Base-by-base conservation (phyloP, 2,329 filamentous ascomycete genomes). In the Fusarium sp. region DNA sequence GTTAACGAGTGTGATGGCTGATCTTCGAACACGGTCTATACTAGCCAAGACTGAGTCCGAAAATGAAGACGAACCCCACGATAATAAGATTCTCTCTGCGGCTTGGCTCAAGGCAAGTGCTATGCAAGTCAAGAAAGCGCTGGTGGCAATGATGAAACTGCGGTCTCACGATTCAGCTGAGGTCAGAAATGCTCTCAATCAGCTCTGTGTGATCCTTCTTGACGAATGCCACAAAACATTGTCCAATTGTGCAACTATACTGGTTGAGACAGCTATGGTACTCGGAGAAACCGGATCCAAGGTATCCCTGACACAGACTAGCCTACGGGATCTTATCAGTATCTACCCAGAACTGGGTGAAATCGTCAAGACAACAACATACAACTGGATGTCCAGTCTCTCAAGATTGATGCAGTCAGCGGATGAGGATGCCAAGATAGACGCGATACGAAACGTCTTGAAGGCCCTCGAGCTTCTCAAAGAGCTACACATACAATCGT, bases 331-430 rank as follows among this genome's bases (percentile, higher is more conserved):
- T 66, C 82, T 97, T 27, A 82, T 91, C 8, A 85, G 82, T 42
- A 88, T 90, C 14, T 89, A 94, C 72, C 81, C 86, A 3, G 83
- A 87, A 51, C 84, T 95, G 3, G 82, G 86, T 6, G 89, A 92
- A 24, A 82, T 88, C 5, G 82, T 95, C 27, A 92, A 93, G 73
- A 87, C 86, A 29, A 91, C 88, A 1, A 85, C 97, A 1, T 92
- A 95, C 78, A 90, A 90, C 55, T 98, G 95, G 94, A 87, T 95
- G 25, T 88, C 89, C 4, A 91, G 93, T 43, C 86, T 99, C 20
- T 91, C 95, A 8, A 88, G 94, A 18, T 81, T 93, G 16, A 95
- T 98, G 89, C 93, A 95, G 77, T 89, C 90, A 11, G 91, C 90
- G 71, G 94, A 98, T 74, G 94, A 97, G 72, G 85, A 85, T n/a